A percentile compares a stretch with the other conserved stretches of the same genome.
Evolutionary conservation across 805 yeast genomes (phyloP).

Genomic region (Wickerhamiella azymoides): DNA sequence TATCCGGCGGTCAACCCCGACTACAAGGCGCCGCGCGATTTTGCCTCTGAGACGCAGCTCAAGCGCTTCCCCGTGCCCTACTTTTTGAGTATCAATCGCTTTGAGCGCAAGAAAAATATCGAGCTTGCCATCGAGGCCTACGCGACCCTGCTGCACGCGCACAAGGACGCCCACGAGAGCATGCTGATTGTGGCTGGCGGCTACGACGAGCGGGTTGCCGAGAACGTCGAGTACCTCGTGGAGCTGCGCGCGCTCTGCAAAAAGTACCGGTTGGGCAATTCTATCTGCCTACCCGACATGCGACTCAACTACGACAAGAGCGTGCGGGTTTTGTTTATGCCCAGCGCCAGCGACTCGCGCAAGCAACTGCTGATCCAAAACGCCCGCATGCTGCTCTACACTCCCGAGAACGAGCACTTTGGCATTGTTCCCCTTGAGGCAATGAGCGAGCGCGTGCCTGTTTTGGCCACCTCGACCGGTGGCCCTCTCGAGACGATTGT

Average conservation of each 20-base stretch:
- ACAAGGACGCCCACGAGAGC: slow-evolving; percentile 23
- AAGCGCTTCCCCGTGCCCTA: slow-evolving; percentile 21
- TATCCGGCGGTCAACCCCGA: slow-evolving; percentile 63
- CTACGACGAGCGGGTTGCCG: slow-evolving; percentile 59
- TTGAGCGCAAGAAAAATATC: slow-evolving; percentile 74
- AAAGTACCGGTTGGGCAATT: slow-evolving; percentile 31
- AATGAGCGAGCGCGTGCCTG: slow-evolving; percentile 73
- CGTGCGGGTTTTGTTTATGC: slow-evolving; percentile 54
- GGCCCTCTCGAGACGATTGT: slow-evolving; percentile 81
- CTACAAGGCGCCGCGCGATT: not conserved
- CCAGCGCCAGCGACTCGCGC: slow-evolving; percentile 56
- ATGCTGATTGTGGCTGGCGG: slow-evolving; percentile 80
- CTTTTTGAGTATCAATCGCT: slow-evolving; percentile 73
- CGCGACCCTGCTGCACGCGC: slow-evolving; percentile 30
- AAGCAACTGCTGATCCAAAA: slow-evolving; percentile 48
- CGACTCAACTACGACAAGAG: slow-evolving; percentile 11
- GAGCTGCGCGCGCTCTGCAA: slow-evolving; percentile 43
- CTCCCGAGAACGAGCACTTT: slow-evolving; percentile 88
- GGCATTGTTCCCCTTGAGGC: slow-evolving; percentile 97
- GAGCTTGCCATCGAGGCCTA: slow-evolving; percentile 63
- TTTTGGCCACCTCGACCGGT: slow-evolving; percentile 74
- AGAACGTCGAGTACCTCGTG: slow-evolving; percentile 57
- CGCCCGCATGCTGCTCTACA: slow-evolving; percentile 57
- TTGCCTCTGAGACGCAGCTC: slow-evolving; percentile 6
- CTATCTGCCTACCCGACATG: slow-evolving; percentile 28